Evolutionary conservation across 139 green algal genomes (phyloP).

Genomic region (Ostreobium quekettii): DNA sequence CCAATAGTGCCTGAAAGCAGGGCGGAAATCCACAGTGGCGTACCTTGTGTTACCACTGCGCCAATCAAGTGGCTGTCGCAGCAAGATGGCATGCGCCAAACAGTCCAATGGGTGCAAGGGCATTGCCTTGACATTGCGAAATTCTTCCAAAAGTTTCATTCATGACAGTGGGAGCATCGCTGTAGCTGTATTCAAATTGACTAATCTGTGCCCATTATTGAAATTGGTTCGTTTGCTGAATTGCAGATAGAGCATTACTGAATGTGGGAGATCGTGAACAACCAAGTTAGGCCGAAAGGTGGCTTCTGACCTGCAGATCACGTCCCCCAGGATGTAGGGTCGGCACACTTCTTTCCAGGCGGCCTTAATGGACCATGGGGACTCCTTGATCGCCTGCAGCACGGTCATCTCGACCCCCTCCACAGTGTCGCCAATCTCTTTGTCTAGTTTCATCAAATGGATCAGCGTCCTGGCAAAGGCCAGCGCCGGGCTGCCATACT

Average conservation of each 20-base stretch:
- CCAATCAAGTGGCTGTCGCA: too few relatives aligned
- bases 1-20: too few relatives aligned
- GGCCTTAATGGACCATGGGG: neutral
- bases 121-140: too few relatives aligned
- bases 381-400: neutral
- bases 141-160: too few relatives aligned
- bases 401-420: neutral
- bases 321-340: neutral
- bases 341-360: neutral
- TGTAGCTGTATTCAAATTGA: neutral
- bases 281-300: neutral
- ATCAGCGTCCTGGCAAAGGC: constrained; percentile 71
- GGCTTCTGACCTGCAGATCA: neutral
- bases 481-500: constrained; percentile 70
- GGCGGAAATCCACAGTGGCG: too few relatives aligned
- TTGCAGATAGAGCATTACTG: too few relatives aligned
- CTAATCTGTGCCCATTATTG: too few relatives aligned
- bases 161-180: neutral
- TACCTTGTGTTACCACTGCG: too few relatives aligned
- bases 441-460: constrained; percentile 70
- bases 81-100: too few relatives aligned
- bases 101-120: too few relatives aligned
- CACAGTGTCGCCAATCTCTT: constrained; percentile 36
- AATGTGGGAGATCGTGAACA: too few relatives aligned
- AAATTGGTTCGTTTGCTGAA: too few relatives aligned